Evolutionary conservation across 345 rosid species (phyloP).

Genomic region (Sisymbrium altissimum): DNA sequence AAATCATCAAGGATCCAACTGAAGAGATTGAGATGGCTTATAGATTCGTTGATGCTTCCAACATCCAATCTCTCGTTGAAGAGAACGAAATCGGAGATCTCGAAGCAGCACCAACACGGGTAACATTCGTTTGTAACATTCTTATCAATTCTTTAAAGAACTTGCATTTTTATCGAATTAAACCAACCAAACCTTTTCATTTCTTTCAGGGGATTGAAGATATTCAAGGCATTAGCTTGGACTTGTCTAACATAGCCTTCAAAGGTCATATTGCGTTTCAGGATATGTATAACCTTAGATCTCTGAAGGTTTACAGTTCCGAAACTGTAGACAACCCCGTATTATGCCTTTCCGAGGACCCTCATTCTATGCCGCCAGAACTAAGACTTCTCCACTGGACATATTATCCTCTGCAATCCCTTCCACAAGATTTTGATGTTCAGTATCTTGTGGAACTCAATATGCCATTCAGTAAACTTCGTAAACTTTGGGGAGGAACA

Average conservation of each 20-base stretch:
- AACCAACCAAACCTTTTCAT: not conserved
- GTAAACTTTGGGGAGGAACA: conserved; percentile 19
- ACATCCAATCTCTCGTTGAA: not conserved
- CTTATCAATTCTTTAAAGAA: not conserved
- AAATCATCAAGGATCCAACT: conserved; percentile 4
- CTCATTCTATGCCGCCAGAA: not conserved
- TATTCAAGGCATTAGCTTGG: conserved; percentile 12
- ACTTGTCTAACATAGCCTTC: not conserved
- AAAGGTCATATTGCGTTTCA: not conserved
- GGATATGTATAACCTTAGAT: conserved; percentile 13
- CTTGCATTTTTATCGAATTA: not conserved
- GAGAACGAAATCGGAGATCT: not conserved
- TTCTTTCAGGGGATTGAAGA: conserved; percentile 18
- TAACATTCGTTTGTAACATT: not conserved
- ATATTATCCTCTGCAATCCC: conserved; percentile 12
- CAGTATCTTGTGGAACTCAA: not conserved
- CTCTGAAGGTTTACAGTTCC: not conserved
- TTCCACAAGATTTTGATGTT: conserved; percentile 11
- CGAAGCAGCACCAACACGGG: not conserved
- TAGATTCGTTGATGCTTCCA: not conserved
- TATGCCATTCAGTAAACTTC: not conserved
- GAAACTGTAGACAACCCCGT: not conserved
- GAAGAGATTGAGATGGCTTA: conserved; percentile 12
- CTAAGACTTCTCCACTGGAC: conserved; percentile 20
- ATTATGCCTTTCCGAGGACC: not conserved